Base-by-base conservation (phyloP, 1,139 yeast genomes). In the Yamadazyma triangularis region DNA sequence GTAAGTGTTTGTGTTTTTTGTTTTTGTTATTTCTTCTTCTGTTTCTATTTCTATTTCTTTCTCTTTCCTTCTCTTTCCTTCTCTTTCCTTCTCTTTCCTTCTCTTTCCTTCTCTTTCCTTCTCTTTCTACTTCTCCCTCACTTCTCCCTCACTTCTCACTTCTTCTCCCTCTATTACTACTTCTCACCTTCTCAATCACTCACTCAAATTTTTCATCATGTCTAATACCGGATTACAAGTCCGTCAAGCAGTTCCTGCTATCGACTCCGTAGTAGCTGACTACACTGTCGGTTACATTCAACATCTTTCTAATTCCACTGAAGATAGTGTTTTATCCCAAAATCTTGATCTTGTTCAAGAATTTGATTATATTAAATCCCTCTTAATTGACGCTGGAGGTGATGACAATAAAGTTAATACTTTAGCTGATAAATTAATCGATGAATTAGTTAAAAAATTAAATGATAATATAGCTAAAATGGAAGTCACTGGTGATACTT, bases 241-340 rank as follows among this genome's bases (percentile, higher is more conserved):
- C n/a, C 82, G 96, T 42, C 87, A 82, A 53, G 91, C 95, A 0
- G 93, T 81, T 5, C 93, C 95, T 3, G 70, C 85, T 1, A 74
- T 89, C 31, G 97, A 91, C 47, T 79, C 89, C 2, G 78, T 88
- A n/a, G 95, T 89, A 15, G 79, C 93, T 1, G 94, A 88, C 41
- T 89, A 89, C 50, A 94, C 95, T 2, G 81, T 82, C 27, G 98
- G 97, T 1, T 89, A 88, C 49, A 77, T 86, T 35, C 80, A 82
- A 40, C 91, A 87, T 59, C 67, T 88, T 15, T 76, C 87, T 15
- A 69, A 65, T 31, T 70, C 85, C 15, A 85, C 93, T 0, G 82
- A 79, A 45, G 95, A 87, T 54, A 79, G 89, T 27, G 93, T 85
- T n/a, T 62, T 77, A 25, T 78, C 88, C 21, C 87, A 82, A 39